Conservation (phyloP, 2,329 filamentous ascomycete genomes). For the Gnomoniopsis sp. region DNA sequence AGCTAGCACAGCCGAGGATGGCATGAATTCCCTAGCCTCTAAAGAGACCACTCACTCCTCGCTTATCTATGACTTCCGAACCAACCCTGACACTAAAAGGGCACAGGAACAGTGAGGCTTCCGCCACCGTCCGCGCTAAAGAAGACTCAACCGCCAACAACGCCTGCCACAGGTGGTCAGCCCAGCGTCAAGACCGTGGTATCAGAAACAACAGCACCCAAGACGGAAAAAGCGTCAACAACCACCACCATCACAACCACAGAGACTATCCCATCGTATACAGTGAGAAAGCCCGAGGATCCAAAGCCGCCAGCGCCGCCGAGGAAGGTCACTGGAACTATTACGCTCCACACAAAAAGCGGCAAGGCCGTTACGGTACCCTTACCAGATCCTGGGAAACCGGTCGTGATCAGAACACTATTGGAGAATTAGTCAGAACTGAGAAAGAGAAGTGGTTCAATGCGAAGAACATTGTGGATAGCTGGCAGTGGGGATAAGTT, state of each 20-base stretch:
- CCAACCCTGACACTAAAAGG: slow-evolving; percentile 7
- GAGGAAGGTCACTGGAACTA: slow-evolving; percentile 5
- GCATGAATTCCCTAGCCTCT: background rate
- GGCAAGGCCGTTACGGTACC: slow-evolving; percentile 2
- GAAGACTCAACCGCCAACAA: background rate
- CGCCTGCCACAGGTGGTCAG: background rate
- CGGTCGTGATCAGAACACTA: slow-evolving; percentile 11
- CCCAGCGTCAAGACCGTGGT: background rate
- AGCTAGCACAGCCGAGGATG: background rate
- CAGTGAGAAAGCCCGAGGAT: slow-evolving; percentile 4
- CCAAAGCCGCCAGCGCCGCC: slow-evolving; percentile 5
- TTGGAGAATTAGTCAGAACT: slow-evolving; percentile 7
- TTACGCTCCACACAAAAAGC: slow-evolving; percentile 4
- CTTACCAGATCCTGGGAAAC: slow-evolving; percentile 3
- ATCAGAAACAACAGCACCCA: background rate
- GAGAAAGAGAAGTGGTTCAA: slow-evolving; percentile 14
- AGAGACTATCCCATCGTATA: background rate
- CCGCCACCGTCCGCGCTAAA: background rate
- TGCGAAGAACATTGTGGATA: slow-evolving; percentile 13
- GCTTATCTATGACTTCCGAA: background rate
- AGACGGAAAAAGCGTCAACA: background rate
- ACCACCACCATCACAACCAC: background rate
- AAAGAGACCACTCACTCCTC: background rate
- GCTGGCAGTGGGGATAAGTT: slow-evolving; percentile 9
- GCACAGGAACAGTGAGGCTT: slow-evolving; percentile 1